These are phyloP conservation scores for Aspergillus sp. DNA, from an alignment of 2,329 filamentous ascomycete genomes.

Conservation along the genomic window DNA sequence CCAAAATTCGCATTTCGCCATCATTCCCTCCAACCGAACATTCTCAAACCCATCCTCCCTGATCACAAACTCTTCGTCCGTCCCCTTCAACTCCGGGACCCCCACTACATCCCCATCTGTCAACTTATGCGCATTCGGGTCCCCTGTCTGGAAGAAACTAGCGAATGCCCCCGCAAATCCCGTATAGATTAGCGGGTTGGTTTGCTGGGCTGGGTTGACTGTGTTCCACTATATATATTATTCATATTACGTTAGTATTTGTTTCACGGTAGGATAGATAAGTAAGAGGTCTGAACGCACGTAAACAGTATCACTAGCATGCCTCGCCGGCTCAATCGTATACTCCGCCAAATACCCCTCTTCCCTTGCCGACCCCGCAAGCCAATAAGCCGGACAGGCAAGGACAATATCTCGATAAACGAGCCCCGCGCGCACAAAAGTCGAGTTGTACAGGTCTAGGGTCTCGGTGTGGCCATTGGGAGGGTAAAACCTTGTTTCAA, in stretches of 20 bases:
- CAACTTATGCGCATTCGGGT: conserved; percentile 59
- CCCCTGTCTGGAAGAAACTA: conserved; percentile 59
- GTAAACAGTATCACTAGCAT: conserved; percentile 59
- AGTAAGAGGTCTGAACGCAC: conserved; percentile 34
- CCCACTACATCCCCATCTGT: conserved; percentile 42
- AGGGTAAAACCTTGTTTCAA: conserved; percentile 51
- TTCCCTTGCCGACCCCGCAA: conserved; percentile 45
- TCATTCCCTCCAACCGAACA: conserved; percentile 48
- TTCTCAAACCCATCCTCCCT: conserved; percentile 46
- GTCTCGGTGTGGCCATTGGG: conserved; percentile 48
- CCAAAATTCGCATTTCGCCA: conserved; percentile 23
- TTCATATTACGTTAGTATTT: neutral
- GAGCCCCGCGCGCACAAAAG: conserved; percentile 54
- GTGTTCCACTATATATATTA: conserved; percentile 53
- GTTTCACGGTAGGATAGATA: neutral
- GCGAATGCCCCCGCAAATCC: conserved; percentile 61
- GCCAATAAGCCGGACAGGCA: conserved; percentile 61
- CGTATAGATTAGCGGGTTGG: conserved; percentile 55
- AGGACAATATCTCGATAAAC: conserved; percentile 60
- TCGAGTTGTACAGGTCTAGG: conserved; percentile 49
- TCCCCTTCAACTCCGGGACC: conserved; percentile 45
- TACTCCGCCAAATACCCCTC: conserved; percentile 60
- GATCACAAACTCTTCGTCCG: conserved; percentile 54
- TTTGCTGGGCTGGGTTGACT: conserved; percentile 53
- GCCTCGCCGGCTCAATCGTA: conserved; percentile 58